phyloP scores from a whole-genome alignment of 1,139 yeast genomes.

The Hansenula anomala region DNA sequence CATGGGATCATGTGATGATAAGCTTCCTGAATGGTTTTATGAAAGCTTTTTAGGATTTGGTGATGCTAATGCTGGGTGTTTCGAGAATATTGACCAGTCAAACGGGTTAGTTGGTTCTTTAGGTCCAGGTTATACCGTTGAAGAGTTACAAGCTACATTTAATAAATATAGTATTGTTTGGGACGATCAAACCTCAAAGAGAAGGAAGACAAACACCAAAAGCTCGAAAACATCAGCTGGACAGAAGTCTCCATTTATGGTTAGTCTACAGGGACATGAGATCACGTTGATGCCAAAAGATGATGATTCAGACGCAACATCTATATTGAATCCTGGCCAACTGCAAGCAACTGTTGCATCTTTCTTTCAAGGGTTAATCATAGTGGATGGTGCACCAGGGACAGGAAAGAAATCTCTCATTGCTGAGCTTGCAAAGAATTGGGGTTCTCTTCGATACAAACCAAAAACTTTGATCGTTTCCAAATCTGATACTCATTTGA shows the following conservation, averaged over 20 bases:
- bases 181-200: neutral
- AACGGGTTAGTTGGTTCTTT: too few relatives aligned
- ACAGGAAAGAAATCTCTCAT: constrained; percentile 32
- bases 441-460: too few relatives aligned
- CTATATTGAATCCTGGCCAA: constrained; percentile 22
- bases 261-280: too few relatives aligned
- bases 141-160: too few relatives aligned
- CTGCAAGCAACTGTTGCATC: constrained; percentile 32
- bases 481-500: neutral
- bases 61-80: constrained; percentile 19
- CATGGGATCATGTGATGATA: neutral
- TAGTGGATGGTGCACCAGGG: constrained; percentile 42
- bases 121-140: too few relatives aligned
- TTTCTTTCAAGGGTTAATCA: constrained; percentile 29
- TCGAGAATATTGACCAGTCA: neutral
- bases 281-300: too few relatives aligned
- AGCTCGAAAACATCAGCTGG: neutral
- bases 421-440: constrained; percentile 17
- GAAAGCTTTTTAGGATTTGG: constrained; percentile 34
- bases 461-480: constrained; percentile 31
- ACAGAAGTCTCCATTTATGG: too few relatives aligned
- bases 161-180: too few relatives aligned
- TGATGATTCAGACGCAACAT: too few relatives aligned
- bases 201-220: neutral
- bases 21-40: constrained; percentile 31